Evolutionary conservation across 2,329 filamentous ascomycete genomes (phyloP).

Genomic region (Arthroderma sp.): DNA sequence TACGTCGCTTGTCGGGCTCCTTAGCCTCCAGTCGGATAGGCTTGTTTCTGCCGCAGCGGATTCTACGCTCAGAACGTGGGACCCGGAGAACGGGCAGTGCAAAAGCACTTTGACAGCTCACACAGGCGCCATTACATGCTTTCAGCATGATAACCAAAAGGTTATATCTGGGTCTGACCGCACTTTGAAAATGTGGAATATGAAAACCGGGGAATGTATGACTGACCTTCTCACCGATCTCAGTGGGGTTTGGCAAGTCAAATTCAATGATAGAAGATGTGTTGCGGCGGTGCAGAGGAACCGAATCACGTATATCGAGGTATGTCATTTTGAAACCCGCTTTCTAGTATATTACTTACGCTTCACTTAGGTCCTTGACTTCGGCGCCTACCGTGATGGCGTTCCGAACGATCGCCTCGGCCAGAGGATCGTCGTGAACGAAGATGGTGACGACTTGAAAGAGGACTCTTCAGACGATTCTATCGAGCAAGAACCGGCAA

Average conservation of each 20-base stretch:
- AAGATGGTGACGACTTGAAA: slow-evolving; percentile 25
- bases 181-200: slow-evolving; percentile 97
- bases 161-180: slow-evolving; percentile 93
- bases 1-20: slow-evolving; percentile 74
- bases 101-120: slow-evolving; percentile 84
- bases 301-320: slow-evolving; percentile 88
- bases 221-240: slow-evolving; percentile 87
- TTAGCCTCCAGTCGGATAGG: slow-evolving; percentile 78
- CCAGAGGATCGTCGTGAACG: slow-evolving; percentile 50
- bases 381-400: slow-evolving; percentile 84
- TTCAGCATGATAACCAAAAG: slow-evolving; percentile 93
- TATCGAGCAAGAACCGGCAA: slow-evolving; percentile 1
- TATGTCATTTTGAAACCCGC: slow-evolving; percentile 33
- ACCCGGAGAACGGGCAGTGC: slow-evolving; percentile 82
- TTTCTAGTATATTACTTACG: background rate
- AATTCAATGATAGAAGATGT: slow-evolving; percentile 88
- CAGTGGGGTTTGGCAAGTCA: slow-evolving; percentile 97
- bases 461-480: slow-evolving; percentile 21
- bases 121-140: slow-evolving; percentile 94
- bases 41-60: slow-evolving; percentile 92
- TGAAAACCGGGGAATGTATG: slow-evolving; percentile 79
- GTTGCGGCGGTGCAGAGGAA: slow-evolving; percentile 94
- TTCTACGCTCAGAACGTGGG: slow-evolving; percentile 91
- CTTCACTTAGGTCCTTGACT: slow-evolving; percentile 71
- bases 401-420: slow-evolving; percentile 64